Conservation (phyloP, 345 rosid genomes). For the Eutrema japonicum region DNA sequence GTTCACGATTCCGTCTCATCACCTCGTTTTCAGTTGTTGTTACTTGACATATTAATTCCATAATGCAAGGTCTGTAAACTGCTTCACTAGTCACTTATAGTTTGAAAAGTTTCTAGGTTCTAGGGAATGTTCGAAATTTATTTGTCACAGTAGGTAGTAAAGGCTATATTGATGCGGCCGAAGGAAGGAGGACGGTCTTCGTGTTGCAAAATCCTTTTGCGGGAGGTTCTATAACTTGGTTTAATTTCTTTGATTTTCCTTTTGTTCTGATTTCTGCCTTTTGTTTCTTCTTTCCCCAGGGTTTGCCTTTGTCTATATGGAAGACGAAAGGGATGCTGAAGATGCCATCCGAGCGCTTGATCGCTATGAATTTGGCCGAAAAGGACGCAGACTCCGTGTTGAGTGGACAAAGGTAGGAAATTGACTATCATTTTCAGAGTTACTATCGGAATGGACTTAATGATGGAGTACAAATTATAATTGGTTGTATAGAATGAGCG, state of each 20-base stretch:
- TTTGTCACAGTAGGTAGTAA: constrained; percentile 44
- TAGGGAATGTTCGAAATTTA: constrained; percentile 49
- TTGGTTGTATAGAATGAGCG: constrained; percentile 71
- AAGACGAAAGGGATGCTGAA: constrained; percentile 95
- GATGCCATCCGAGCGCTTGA: constrained; percentile 97
- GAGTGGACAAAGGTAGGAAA: constrained; percentile 91
- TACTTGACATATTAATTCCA: constrained; percentile 81
- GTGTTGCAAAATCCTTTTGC: constrained; percentile 10
- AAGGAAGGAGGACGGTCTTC: constrained; percentile 33
- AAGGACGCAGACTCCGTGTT: constrained; percentile 94
- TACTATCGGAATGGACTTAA: not conserved
- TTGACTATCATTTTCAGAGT: not conserved
- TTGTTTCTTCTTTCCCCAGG: constrained; percentile 45
- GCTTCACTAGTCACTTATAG: constrained; percentile 65
- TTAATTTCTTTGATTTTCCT: not conserved
- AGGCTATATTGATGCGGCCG: constrained; percentile 41
- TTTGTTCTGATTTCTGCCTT: not conserved
- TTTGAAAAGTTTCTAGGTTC: constrained; percentile 72
- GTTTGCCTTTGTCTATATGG: constrained; percentile 94
- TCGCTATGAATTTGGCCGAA: constrained; percentile 76
- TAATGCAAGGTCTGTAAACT: constrained; percentile 87
- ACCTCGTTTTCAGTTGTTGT: constrained; percentile 80
- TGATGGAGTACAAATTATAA: not conserved
- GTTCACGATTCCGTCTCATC: constrained; percentile 69
- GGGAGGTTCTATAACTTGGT: constrained; percentile 45